A percentile compares a stretch with the other conserved stretches of the same genome.
phyloP scores from a whole-genome alignment of 257 asterid species.

The Echites panduratus region DNA sequence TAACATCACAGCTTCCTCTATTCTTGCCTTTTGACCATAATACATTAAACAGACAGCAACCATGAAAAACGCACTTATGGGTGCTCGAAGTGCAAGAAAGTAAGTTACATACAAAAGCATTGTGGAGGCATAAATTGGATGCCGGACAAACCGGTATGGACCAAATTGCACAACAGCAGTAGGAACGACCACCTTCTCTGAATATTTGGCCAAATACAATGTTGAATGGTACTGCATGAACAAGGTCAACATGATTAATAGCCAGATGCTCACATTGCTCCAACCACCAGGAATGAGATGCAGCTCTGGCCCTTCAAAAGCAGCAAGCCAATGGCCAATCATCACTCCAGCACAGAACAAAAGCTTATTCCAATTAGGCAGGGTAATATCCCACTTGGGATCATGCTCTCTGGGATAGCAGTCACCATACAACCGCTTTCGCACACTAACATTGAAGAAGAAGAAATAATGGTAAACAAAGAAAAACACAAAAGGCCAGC shows the following conservation, averaged over 20 bases:
- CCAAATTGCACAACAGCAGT: slow-evolving; percentile 92
- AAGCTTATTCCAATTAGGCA: slow-evolving; percentile 66
- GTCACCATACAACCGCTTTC: slow-evolving; percentile 80
- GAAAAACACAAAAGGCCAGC: slow-evolving; percentile 95
- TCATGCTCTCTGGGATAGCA: slow-evolving; percentile 61
- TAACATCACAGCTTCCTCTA: slow-evolving; percentile 76
- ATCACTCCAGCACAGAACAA: slow-evolving; percentile 55
- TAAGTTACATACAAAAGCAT: slow-evolving; percentile 76
- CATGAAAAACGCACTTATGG: slow-evolving; percentile 48
- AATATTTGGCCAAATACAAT: slow-evolving; percentile 78
- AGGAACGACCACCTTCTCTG: slow-evolving; percentile 93
- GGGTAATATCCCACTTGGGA: slow-evolving; percentile 63
- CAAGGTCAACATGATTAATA: slow-evolving; percentile 43
- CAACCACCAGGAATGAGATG: slow-evolving; percentile 84
- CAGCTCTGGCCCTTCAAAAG: slow-evolving; percentile 80
- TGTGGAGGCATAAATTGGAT: slow-evolving; percentile 90
- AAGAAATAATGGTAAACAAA: slow-evolving; percentile 84
- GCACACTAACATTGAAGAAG: slow-evolving; percentile 58
- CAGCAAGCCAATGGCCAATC: slow-evolving; percentile 82
- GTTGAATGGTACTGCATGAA: slow-evolving; percentile 82
- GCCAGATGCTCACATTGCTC: slow-evolving; percentile 60
- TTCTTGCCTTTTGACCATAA: slow-evolving; percentile 66
- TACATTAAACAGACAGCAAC: slow-evolving; percentile 52
- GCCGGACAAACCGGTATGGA: slow-evolving; percentile 83
- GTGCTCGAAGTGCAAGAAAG: slow-evolving; percentile 73